phyloP scores from a whole-genome alignment of 2,329 filamentous ascomycete genomes.

The Mycosphaerelloides madeirae region DNA sequence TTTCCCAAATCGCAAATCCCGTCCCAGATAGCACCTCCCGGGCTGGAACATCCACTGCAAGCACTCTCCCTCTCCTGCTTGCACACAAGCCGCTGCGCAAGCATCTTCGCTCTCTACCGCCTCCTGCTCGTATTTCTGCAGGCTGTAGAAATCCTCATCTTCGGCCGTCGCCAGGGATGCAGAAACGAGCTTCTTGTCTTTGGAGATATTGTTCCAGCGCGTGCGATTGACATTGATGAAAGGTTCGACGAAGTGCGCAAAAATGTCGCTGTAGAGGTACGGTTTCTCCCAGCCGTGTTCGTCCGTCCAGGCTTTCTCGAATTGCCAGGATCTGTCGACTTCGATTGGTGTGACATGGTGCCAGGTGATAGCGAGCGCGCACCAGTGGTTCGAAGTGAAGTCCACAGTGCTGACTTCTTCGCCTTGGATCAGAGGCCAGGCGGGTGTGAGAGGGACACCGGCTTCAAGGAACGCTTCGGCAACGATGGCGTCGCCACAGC shows the following conservation, averaged over 20 bases:
- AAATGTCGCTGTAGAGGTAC: slow-evolving; percentile 32
- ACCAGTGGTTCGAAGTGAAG: slow-evolving; percentile 43
- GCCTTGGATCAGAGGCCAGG: slow-evolving; percentile 43
- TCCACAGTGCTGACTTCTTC: slow-evolving; percentile 41
- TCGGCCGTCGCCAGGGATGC: slow-evolving; percentile 15
- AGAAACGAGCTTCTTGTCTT: slow-evolving; percentile 25
- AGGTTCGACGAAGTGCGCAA: slow-evolving; percentile 29
- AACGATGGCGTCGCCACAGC: slow-evolving; percentile 53
- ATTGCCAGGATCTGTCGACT: slow-evolving; percentile 31
- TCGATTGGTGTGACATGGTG: slow-evolving; percentile 32
- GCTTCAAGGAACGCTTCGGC: slow-evolving; percentile 46
- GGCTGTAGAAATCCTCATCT: slow-evolving; percentile 19
- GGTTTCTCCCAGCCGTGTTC: slow-evolving; percentile 28
- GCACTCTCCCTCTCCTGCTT: slow-evolving; percentile 22
- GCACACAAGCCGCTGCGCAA: slow-evolving; percentile 29
- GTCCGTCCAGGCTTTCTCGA: slow-evolving; percentile 28
- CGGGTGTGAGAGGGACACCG: slow-evolving; percentile 41
- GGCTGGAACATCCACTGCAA: slow-evolving; percentile 35
- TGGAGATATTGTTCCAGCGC: slow-evolving; percentile 32
- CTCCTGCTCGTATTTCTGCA: slow-evolving; percentile 24
- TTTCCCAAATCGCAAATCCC: slow-evolving; percentile 30
- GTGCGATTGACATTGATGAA: slow-evolving; percentile 30
- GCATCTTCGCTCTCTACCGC: slow-evolving; percentile 24
- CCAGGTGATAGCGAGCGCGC: slow-evolving; percentile 38
- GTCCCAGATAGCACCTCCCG: slow-evolving; percentile 31